Evolutionary conservation across 176 grass and related monocot species (phyloP), one percentile per base, ranked within the genome.

Genomic region (Paspalum vaginatum): DNA sequence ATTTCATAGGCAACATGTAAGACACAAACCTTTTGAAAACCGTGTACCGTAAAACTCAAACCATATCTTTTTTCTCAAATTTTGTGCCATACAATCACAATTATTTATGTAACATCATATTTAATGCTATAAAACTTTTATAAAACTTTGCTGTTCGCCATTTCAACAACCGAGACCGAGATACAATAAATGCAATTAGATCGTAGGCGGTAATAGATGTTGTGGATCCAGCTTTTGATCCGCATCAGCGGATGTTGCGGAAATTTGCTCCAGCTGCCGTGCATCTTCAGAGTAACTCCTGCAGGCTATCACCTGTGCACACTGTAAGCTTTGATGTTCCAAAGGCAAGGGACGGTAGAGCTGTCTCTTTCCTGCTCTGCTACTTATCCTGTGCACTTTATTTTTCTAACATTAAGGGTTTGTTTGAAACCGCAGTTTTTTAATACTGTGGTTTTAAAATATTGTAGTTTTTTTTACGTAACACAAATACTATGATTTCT

Each of bases 271-370:
- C 40, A 57, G 73, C 26, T 49, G 66, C 26, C n/a, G 46, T 70
- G 57, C 55, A 14, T 5, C 20, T 61, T 50, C 77, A 38, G 22
- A 52, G 45, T 53, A 44, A 76, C 40, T 46, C 41, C 22, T 32
- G 48, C 56, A 20, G 42, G 13, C 25, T 48, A 27, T n/a, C 67
- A 73, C 22, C 32, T 79, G n/a, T 69, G 14, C 12, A n/a, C 67
- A 64, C 46, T 32, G 66, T 42, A 64, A 65, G 66, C 24, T 56
- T 65, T 57, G 44, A 49, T 58, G 69, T 66, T 80, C 64, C 55
- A 46, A 56, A 82, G 85, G 46, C 14, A 65, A 56, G 4, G 42
- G 39, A 50, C 41, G 54, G 50, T 18, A 16, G 9, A 39, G 25
- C 12, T 69, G 14, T 18, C 51, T n/a, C 16, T 50, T 18, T 51